phyloP scores from a whole-genome alignment of 495 filamentous ascomycete species.

The Aspergillus cavernicola region DNA sequence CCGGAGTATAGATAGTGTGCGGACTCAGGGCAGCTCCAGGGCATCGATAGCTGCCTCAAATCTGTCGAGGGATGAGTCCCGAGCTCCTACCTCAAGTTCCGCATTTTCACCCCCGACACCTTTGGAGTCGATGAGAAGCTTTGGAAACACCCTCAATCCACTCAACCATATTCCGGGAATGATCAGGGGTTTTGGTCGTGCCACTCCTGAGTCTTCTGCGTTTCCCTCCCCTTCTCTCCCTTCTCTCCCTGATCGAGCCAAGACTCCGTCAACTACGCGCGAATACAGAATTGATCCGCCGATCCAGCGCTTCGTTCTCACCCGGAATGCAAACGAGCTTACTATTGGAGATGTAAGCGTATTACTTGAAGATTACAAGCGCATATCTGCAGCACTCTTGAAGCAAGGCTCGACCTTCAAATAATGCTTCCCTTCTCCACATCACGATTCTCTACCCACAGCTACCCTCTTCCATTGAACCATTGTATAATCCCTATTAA shows the following conservation, averaged over 20 bases:
- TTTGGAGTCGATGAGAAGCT: constrained; percentile 77
- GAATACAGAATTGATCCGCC: constrained; percentile 62
- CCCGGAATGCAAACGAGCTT: constrained; percentile 72
- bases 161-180: constrained; percentile 73
- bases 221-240: constrained; percentile 28
- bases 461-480: too few species aligned
- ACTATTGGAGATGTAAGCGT: constrained; percentile 77
- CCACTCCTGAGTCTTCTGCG: constrained; percentile 31
- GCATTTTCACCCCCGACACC: constrained; percentile 46
- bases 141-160: constrained; percentile 80
- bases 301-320: constrained; percentile 75
- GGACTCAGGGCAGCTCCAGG: constrained; percentile 48
- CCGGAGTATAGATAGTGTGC: constrained; percentile 70
- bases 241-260: constrained; percentile 28
- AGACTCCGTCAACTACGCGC: constrained; percentile 23
- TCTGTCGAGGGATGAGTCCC: constrained; percentile 25
- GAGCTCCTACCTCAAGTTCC: constrained; percentile 20
- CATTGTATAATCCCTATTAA: background rate
- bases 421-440: background rate
- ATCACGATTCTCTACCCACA: too few species aligned
- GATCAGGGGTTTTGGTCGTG: constrained; percentile 73
- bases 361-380: constrained; percentile 81
- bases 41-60: constrained; percentile 22
- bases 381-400: constrained; percentile 54
- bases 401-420: constrained; percentile 33